Evolutionary conservation across 208 protist species (phyloP), one percentile per base, ranked within the genome.

Genomic region (Leishmania gerbilli): DNA sequence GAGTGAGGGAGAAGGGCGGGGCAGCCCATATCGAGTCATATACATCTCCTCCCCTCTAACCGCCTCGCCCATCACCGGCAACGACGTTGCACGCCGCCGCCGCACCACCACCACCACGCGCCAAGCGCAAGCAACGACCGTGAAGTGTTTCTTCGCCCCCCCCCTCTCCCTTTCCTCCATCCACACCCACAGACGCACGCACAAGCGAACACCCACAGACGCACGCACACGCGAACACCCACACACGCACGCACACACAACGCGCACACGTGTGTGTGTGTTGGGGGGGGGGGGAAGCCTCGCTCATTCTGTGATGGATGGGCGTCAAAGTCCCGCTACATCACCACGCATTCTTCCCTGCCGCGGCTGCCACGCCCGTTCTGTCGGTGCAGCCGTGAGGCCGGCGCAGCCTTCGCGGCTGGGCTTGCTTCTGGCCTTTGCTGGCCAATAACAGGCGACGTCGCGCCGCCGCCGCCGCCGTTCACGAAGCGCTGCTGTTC

Each of bases 401-500:
- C 37, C 49, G 9, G 40, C 76, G 47, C 42, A 49, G 19, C 45
- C 53, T 27, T 17, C 40, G 68, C 4, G 68, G 5, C 17, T 1
- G 40, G 1, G 7, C 24, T 72, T 13, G 40, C 27, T 17, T 72
- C 68, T 51, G 42, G 5, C n/a, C 15, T 37, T n/a, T 76, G 78
- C 69, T 27, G 69, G 34, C 21, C 78, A 58, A 19, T 37, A 17
- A 0, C 56, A 31, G 24, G 2, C 37, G 24, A 72, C 45, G 13
- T 2, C 45, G 58, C 13, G 5, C 21, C 37, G 31, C 40, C 40
- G 5, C 72, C 56, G 7, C 64, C 74, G 60, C 53, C 74, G 49
- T 71, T 58, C 45, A 56, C 75, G 49, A 80, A 71, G 49, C 31
- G 56, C 60, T 84, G 76, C 76, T 84, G 55, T 37, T 74, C 69